phyloP scores from a whole-genome alignment of 2,329 filamentous ascomycete genomes.

The Botryosphaeria dothidea region DNA sequence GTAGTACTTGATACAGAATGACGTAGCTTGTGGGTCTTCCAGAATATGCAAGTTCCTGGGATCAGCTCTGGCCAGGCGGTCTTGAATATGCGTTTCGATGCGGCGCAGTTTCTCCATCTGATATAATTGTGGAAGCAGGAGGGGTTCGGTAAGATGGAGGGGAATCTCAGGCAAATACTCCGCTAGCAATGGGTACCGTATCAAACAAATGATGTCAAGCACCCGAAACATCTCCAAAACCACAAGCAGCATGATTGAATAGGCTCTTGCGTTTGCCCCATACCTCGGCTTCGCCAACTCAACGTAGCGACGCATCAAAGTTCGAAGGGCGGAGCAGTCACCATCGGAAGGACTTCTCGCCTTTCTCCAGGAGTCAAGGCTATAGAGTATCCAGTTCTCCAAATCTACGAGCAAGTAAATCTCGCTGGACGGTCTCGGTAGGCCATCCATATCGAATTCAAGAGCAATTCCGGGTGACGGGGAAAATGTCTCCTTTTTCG shows the following conservation, averaged over 20 bases:
- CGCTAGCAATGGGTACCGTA: slow-evolving; percentile 41
- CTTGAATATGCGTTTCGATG: slow-evolving; percentile 51
- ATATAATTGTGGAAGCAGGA: slow-evolving; percentile 46
- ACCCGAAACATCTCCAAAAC: slow-evolving; percentile 61
- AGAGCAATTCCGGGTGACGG: neutral
- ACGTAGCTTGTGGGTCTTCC: neutral
- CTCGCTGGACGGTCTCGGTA: slow-evolving; percentile 19
- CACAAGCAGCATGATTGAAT: slow-evolving; percentile 59
- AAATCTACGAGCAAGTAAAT: slow-evolving; percentile 40
- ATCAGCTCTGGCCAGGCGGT: slow-evolving; percentile 29
- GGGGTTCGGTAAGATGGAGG: slow-evolving; percentile 39
- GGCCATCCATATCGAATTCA: slow-evolving; percentile 8
- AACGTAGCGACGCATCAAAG: slow-evolving; percentile 21
- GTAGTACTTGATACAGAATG: slow-evolving; percentile 53
- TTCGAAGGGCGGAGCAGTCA: slow-evolving; percentile 23
- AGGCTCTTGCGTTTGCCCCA: slow-evolving; percentile 42
- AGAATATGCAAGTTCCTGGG: slow-evolving; percentile 20
- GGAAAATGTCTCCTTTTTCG: too few species aligned
- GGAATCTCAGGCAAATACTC: slow-evolving; percentile 53
- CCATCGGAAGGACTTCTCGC: slow-evolving; percentile 28
- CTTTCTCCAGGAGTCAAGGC: slow-evolving; percentile 44
- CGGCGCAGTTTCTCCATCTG: slow-evolving; percentile 51
- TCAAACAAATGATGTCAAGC: slow-evolving; percentile 51
- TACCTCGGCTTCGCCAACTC: slow-evolving; percentile 33
- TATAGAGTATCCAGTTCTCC: slow-evolving; percentile 52